These are phyloP conservation scores for Musa troglodytarum DNA, from an alignment of 176 grass and related monocot genomes.

Conservation along the genomic window DNA sequence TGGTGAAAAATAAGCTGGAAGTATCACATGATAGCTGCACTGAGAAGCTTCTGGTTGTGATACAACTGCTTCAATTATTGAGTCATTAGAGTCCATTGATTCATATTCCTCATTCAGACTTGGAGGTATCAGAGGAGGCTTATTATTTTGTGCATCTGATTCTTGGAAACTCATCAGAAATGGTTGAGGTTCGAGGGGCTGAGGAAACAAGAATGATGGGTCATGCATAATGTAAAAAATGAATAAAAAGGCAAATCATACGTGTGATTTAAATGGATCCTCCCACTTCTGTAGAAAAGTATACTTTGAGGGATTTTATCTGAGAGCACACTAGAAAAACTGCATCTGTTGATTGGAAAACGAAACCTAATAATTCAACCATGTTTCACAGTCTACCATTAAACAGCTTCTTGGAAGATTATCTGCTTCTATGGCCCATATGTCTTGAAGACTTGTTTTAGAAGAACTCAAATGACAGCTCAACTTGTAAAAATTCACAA, in stretches of 20 bases:
- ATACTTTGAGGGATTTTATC: not conserved
- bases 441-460: not conserved
- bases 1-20: constrained; percentile 74
- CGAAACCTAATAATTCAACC: not conserved
- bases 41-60: constrained; percentile 36
- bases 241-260: too few relatives aligned
- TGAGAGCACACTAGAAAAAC: too few relatives aligned
- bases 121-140: constrained; percentile 1
- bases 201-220: not conserved
- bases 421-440: not conserved
- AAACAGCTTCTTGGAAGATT: not conserved
- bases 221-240: not conserved
- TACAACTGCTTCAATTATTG: not conserved
- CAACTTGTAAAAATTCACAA: not conserved
- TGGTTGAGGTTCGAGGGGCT: constrained; percentile 12
- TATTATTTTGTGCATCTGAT: constrained; percentile 9
- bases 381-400: not conserved
- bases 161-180: constrained; percentile 7
- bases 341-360: too few relatives aligned
- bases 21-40: constrained; percentile 46
- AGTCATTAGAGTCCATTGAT: constrained; percentile 11
- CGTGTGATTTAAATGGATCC: not conserved
- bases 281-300: not conserved
- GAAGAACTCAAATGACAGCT: not conserved
- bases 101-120: constrained; percentile 10